Base-by-base conservation (phyloP, 106 monocot genomes). In the Dendrobium catenatum region DNA sequence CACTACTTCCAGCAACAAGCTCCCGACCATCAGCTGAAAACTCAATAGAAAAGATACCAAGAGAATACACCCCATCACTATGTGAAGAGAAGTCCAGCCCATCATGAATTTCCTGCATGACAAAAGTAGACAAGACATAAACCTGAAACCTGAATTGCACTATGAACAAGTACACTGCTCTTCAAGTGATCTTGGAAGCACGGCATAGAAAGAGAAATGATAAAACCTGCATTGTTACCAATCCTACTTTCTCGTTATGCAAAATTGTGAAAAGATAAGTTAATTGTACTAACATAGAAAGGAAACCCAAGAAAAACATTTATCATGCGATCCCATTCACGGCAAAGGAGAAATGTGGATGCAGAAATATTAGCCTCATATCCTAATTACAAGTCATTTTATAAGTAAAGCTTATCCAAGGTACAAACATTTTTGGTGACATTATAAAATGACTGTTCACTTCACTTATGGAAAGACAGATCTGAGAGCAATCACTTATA, bases 21-120 rank as follows among this genome's bases (percentile, higher is more conserved):
- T 97, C 97, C 77, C 90, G 86, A 20, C 97, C 94, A 87, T 97
- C 92, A 77, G 85, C 88, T 82, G 97, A 97, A 91, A 94, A 94
- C 81, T 94, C 94, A 5, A 97, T 81, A 61, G 97, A 94, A 81
- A 97, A 97, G 81, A 94, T 88, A 16, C 97, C 92, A 87, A 97
- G 94, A 44, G 89, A 83, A 67, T 83, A 81, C 72, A 58, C 84
- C 42, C 80, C 88, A 55, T 87, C 85, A 77, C 87, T 88, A 82
- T 86, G 64, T 37, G 75, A 40, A 66, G 94, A 92, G 80, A 94
- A 94, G 78, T 94, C 92, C 80, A 97, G 55, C 8, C 86, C 92
- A 77, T 91, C 94, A 82, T 94, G 97, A 80, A 97, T 85, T 55
- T 97, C 97, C 94, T 97, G 84, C 79, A 90, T 78, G 44, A 81